phyloP scores from a whole-genome alignment of 2,329 filamentous ascomycete genomes.

The Neopestalotiopsis rosae region DNA sequence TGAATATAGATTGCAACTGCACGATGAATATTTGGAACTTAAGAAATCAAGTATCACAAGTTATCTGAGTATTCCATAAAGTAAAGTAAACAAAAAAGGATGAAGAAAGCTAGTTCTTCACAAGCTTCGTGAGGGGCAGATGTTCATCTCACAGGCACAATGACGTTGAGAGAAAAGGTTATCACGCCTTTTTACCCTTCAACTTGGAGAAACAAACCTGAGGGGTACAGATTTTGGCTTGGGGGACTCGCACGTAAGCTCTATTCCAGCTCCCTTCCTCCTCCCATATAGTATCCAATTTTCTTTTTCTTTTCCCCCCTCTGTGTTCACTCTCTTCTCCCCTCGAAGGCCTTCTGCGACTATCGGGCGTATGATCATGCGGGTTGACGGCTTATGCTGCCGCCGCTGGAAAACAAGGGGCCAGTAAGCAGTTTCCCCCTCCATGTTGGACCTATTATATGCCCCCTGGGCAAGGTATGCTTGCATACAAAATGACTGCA shows the following conservation, averaged over 20 bases:
- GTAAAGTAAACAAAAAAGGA: conserved; percentile 6
- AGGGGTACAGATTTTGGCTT: too few species aligned
- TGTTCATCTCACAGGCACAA: neutral
- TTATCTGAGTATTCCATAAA: neutral
- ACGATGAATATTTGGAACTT: neutral
- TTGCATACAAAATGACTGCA: neutral
- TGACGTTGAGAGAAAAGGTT: neutral
- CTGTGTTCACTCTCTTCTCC: too few species aligned
- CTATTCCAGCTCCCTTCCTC: neutral
- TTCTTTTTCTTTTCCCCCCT: neutral
- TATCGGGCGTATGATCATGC: neutral
- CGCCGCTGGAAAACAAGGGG: neutral
- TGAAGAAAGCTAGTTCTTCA: neutral
- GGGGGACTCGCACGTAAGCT: neutral
- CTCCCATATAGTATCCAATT: neutral
- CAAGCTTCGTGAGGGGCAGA: neutral
- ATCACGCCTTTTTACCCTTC: neutral
- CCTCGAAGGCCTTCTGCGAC: too few species aligned
- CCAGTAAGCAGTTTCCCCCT: neutral
- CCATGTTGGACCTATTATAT: neutral
- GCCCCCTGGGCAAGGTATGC: neutral
- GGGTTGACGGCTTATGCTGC: neutral
- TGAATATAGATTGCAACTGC: too few species aligned
- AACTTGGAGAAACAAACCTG: too few species aligned
- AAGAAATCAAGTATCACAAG: neutral